Percentiles rank a stretch among this genome's conserved stretches.
These are phyloP conservation scores for Chondrus crispus DNA, from an alignment of 23 red algal genomes.

Conservation along the genomic window DNA sequence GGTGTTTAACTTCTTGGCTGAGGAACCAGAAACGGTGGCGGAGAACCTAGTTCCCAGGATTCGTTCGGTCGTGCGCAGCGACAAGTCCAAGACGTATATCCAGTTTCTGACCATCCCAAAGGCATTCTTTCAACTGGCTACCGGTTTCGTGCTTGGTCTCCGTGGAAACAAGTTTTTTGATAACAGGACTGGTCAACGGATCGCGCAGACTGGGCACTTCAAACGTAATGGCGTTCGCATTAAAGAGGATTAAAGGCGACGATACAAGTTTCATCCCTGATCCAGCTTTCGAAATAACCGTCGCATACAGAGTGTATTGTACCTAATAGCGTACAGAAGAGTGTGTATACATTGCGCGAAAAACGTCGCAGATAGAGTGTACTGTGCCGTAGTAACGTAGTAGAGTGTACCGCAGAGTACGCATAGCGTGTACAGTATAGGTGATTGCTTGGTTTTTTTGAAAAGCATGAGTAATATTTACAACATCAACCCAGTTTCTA, in stretches of 20 bases:
- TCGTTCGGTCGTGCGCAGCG: neutral
- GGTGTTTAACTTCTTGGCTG: slow-evolving; percentile 85
- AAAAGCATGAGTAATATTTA: too few relatives aligned
- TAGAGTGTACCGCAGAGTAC: too few relatives aligned
- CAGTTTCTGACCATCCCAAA: slow-evolving; percentile 23
- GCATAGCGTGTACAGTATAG: too few relatives aligned
- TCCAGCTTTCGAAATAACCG: too few relatives aligned
- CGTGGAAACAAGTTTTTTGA: slow-evolving; percentile 39
- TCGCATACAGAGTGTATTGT: too few relatives aligned
- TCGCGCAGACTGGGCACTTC: neutral
- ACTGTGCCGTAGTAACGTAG: too few relatives aligned
- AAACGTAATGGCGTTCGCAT: neutral
- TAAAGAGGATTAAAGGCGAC: neutral
- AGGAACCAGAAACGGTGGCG: slow-evolving; percentile 81
- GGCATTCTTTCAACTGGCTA: neutral
- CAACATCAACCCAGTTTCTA: too few relatives aligned
- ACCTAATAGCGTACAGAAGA: too few relatives aligned
- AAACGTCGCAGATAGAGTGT: too few relatives aligned
- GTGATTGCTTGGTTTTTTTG: too few relatives aligned
- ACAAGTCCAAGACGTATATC: slow-evolving; percentile 32
- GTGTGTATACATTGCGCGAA: too few relatives aligned
- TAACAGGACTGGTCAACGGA: neutral
- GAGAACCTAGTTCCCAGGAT: slow-evolving; percentile 69
- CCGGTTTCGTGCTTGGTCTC: slow-evolving; percentile 33
- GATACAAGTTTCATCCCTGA: too few relatives aligned